Evolutionary conservation across 2,329 filamentous ascomycete genomes (phyloP).

Genomic region (Fusarium pseudograminearum): DNA sequence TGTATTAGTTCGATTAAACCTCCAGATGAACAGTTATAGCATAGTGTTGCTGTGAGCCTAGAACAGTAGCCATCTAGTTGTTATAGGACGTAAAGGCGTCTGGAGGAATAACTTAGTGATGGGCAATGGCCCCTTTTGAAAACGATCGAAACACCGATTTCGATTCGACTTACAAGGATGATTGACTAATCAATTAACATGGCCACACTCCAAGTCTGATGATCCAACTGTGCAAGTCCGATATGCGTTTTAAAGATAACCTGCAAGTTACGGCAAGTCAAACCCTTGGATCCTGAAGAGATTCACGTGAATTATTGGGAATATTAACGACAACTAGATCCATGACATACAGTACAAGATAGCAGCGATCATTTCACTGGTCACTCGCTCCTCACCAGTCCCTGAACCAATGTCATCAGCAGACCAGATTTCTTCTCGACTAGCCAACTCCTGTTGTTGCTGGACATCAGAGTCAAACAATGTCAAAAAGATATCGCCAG

Average conservation of each 20-base stretch:
- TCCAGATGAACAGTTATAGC: not conserved
- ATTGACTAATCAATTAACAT: not conserved
- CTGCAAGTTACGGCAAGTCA: not conserved
- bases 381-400: not conserved
- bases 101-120: not conserved
- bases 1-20: not conserved
- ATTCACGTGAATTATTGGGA: constrained; percentile 2
- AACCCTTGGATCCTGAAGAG: not conserved
- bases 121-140: not conserved
- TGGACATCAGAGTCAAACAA: not conserved
- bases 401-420: not conserved
- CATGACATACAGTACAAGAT: not conserved
- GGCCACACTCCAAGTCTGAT: not conserved
- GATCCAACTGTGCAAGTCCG: not conserved
- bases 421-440: not conserved
- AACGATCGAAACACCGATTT: constrained; percentile 2
- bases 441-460: not conserved
- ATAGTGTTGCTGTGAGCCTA: not conserved
- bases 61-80: not conserved
- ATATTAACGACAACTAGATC: not conserved
- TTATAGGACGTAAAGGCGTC: constrained; percentile 18
- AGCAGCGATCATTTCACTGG: not conserved
- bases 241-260: not conserved
- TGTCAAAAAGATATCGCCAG: constrained; percentile 36
- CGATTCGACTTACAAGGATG: constrained; percentile 5